These are phyloP conservation scores for Tagetes erecta DNA, from an alignment of 129 eudicot species.

Conservation along the genomic window DNA sequence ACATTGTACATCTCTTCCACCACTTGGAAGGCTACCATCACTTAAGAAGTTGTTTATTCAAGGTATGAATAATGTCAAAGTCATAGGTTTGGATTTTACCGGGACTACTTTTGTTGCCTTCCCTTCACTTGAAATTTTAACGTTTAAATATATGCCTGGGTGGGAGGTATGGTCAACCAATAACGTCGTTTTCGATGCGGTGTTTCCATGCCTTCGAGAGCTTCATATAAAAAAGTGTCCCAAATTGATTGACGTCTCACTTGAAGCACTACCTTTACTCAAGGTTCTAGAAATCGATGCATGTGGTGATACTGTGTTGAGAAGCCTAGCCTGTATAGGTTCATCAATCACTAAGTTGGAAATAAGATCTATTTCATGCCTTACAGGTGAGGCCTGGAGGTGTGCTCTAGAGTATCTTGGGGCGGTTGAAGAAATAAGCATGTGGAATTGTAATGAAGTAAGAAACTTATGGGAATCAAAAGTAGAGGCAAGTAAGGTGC, in stretches of 20 bases:
- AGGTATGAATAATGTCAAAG: neutral
- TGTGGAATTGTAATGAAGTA: neutral
- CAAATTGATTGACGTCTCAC: neutral
- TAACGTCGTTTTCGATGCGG: neutral
- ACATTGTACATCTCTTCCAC: constrained; percentile 14
- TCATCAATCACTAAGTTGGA: constrained; percentile 14
- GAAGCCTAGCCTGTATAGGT: neutral
- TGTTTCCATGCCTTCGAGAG: constrained; percentile 16
- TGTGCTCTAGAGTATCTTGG: constrained; percentile 4
- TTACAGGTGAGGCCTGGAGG: constrained; percentile 14
- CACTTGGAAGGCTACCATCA: constrained; percentile 12
- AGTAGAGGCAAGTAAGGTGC: neutral
- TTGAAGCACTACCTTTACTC: constrained; percentile 1
- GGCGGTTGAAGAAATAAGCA: neutral
- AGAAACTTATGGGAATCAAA: neutral
- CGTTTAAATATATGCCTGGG: neutral
- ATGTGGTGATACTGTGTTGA: constrained; percentile 20
- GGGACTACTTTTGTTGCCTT: neutral
- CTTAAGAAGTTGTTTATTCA: neutral
- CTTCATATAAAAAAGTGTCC: constrained; percentile 8
- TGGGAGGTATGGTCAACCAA: constrained; percentile 11
- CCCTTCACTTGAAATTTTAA: neutral
- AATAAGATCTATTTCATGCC: neutral
- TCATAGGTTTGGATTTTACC: constrained; percentile 1
- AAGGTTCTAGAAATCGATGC: neutral